Base-by-base conservation (phyloP, 2,329 filamentous ascomycete species). In the Neurospora sp. region DNA sequence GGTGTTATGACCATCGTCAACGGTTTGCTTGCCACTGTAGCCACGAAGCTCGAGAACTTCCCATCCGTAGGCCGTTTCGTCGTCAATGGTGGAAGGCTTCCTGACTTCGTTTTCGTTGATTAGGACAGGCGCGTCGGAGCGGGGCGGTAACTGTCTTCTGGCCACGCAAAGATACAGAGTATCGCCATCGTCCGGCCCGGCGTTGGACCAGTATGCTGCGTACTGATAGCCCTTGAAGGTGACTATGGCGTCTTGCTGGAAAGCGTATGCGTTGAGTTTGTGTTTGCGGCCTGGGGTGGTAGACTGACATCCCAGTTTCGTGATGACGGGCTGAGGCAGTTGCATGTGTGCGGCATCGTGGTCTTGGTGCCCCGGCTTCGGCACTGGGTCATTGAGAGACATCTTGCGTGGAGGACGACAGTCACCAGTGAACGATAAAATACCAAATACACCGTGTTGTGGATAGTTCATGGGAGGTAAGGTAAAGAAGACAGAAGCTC, bases 1-100 rank as follows among this genome's bases (percentile, higher is more conserved):
- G 3, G 83, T 85, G 71, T 86, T 86, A 74, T 86, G 84, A 3
- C 84, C 83, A 70, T 86, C 84, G 62, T 85, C 80, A 1, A 80
- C 81, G 13, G 79, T 83, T 73, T 86, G 84, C 17, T 81, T 77
- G 23, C 23, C 23, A 23, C 23, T 23, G 67, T 86, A 86, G 74
- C 85, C 84, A 0, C 79, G 79, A 38, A 86, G 83, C 1, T 81
- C 79, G 40, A 85, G 74, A 10, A 80, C 81, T 73, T 85, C 78
- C 84, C 84, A 85, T 0, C 77, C 62, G 28, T 62, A 17, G 23
- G 6, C 46, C 19, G 11, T n/a, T 62, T 23, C 23, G 23, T 23
- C 23, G 23, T 23, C 23, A 23, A 23, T 23, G 23, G 23, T 23
- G 23, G 23, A 23, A 2, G 23, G 23, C 23, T 23, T 0, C 10